Evolutionary conservation across 306 rosid species (phyloP).

Genomic region (Arachis stenosperma): DNA sequence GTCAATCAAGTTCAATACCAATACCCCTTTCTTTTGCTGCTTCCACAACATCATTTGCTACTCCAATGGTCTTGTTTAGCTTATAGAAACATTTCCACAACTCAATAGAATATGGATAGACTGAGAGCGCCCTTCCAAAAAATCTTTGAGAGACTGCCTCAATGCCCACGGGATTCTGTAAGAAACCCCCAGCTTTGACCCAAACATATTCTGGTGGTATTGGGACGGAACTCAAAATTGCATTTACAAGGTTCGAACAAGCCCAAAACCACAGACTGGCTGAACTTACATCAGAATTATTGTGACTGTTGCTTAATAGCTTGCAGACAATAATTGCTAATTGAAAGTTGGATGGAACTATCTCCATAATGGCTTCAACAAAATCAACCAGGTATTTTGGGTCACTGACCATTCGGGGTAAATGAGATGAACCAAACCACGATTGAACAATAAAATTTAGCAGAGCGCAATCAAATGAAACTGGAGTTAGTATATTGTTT

Average conservation of each 20-base stretch:
- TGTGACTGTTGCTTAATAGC: slow-evolving; percentile 49
- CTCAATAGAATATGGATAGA: slow-evolving; percentile 75
- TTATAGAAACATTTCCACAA: slow-evolving; percentile 66
- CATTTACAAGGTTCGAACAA: slow-evolving; percentile 70
- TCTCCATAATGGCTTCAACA: slow-evolving; percentile 77
- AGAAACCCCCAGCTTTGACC: slow-evolving; percentile 76
- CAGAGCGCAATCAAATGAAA: slow-evolving; percentile 65
- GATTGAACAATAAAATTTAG: slow-evolving; percentile 71
- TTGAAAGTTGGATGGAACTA: slow-evolving; percentile 70
- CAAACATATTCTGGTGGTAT: slow-evolving; percentile 81
- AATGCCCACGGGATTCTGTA: slow-evolving; percentile 55
- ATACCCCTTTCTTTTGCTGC: slow-evolving; percentile 80
- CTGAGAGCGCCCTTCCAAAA: slow-evolving; percentile 65
- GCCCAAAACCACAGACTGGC: slow-evolving; percentile 80
- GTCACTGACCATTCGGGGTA: slow-evolving; percentile 57
- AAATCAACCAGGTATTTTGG: slow-evolving; percentile 80
- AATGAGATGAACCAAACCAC: slow-evolving; percentile 79
- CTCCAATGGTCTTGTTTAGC: slow-evolving; percentile 47
- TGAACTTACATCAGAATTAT: slow-evolving; percentile 45
- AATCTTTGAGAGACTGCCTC: slow-evolving; percentile 65
- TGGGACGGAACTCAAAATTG: slow-evolving; percentile 74
- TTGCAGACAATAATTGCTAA: slow-evolving; percentile 72
- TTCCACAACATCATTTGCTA: slow-evolving; percentile 50
- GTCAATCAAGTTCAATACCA: slow-evolving; percentile 52
- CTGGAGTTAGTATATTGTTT: slow-evolving; percentile 55